Percentiles rank a stretch among this genome's conserved stretches.
Evolutionary conservation across 1,284 basidiomycete species (phyloP).

Genomic region (Moesziomyces aphidis): DNA sequence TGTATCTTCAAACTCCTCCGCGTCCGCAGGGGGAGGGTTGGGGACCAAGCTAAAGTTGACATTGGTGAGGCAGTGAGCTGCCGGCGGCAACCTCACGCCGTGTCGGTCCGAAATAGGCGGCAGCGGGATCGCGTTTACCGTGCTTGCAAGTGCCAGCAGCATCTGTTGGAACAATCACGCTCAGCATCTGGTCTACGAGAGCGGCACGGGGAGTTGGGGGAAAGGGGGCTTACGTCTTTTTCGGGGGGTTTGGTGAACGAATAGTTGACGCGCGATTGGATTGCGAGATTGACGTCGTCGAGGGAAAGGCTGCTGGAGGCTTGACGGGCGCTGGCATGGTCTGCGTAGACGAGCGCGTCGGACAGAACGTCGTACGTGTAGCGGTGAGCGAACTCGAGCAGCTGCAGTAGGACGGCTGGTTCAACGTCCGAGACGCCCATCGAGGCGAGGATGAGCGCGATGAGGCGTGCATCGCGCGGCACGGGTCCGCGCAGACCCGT

Average conservation of each 20-base stretch:
- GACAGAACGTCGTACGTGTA: conserved; percentile 92
- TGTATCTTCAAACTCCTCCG: conserved; percentile 32
- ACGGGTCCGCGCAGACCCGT: conserved; percentile 47
- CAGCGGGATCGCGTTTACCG: conserved; percentile 88
- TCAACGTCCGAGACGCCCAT: conserved; percentile 95
- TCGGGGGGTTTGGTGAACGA: conserved; percentile 92
- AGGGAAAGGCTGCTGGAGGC: conserved; percentile 72
- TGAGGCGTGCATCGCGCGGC: conserved; percentile 89
- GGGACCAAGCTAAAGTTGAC: conserved; percentile 94
- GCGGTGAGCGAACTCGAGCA: conserved; percentile 93
- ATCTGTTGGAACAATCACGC: conserved; percentile 74
- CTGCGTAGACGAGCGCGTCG: conserved; percentile 90
- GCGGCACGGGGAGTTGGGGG: too few relatives aligned
- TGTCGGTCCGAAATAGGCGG: conserved; percentile 95
- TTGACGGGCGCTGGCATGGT: conserved; percentile 76
- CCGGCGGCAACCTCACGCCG: conserved; percentile 87
- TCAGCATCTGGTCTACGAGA: too few relatives aligned
- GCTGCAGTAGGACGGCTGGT: conserved; percentile 90
- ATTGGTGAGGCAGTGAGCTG: conserved; percentile 84
- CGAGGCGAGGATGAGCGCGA: conserved; percentile 90
- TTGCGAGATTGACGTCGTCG: conserved; percentile 90
- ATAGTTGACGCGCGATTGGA: conserved; percentile 93
- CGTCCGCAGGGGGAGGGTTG: conserved; percentile 75
- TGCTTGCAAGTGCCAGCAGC: conserved; percentile 85
- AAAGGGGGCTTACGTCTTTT: conserved; percentile 85